Evolutionary conservation across 345 rosid genomes (phyloP), one percentile per base, ranked within the genome.

Genomic region (Kernera saxatilis): DNA sequence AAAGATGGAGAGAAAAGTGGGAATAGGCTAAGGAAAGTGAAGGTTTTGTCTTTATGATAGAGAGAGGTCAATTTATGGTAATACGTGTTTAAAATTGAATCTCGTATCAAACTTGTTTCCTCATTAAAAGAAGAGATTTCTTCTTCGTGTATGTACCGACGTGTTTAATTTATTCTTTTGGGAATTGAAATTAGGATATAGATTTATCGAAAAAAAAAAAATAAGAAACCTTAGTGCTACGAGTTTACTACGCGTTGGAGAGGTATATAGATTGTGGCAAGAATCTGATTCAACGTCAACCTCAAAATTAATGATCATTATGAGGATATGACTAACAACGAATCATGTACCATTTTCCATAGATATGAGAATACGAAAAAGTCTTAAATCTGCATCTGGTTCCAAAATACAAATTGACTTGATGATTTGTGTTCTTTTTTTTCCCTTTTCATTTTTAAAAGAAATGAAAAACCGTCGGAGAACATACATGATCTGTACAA

Each of bases 261-360:
- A 44, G 13, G 14, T 32, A 25, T 32, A 25, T 25, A 1, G 10
- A 54, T 37, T 45, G 37, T 64, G 55, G 25, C 10, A 12, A 46
- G 78, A 50, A 74, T 74, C 73, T 40, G 78, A 67, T 74, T 74
- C 78, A 74, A 26, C 58, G n/a, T 27, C 46, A 64, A 43, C 53
- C 69, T 50, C 53, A 15, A 11, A 11, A 32, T 30, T 14, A 71
- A 33, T 49, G 41, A 48, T 49, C 44, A 32, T 64, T 71, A 2
- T 33, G 56, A 32, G 64, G 46, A 49, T 68, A 30, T 26, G 44
- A 19, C 40, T 26, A 72, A 21, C 29, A 44, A 48, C 61, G 72
- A 74, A 74, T 74, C 78, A 67, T 74, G 58, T 66, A 10, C 77
- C 71, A 45, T 30, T 49, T 13, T 22, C 26, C 59, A 25, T 58